A percentile compares a stretch with the other conserved stretches of the same genome.
Evolutionary conservation across 768 basidiomycete genomes (phyloP).

Genomic region (Cubamyces sp.): DNA sequence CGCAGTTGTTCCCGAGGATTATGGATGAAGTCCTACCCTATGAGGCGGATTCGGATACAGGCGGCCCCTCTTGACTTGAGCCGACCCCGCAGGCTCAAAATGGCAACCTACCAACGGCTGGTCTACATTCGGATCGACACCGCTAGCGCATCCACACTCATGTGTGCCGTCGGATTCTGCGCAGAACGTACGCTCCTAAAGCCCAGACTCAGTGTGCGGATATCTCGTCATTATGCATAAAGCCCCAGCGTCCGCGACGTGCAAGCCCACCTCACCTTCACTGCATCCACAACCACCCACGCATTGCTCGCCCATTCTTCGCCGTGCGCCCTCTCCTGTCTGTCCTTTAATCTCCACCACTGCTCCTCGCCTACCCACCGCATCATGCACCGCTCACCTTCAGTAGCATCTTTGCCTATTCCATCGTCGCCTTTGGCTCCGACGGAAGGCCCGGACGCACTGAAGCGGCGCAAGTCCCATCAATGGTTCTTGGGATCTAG

Average conservation of each 20-base stretch:
- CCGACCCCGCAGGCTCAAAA: neutral
- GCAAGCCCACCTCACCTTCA: neutral
- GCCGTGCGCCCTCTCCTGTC: neutral
- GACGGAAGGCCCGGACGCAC: neutral
- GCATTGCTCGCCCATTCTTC: neutral
- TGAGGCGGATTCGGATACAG: conserved; percentile 1
- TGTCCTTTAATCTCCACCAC: neutral
- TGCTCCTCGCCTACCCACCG: neutral
- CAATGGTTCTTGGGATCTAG: neutral
- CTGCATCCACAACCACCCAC: neutral
- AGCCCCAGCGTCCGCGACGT: neutral
- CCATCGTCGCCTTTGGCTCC: neutral
- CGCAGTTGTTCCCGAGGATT: too few species aligned
- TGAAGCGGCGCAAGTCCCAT: conserved; percentile 7
- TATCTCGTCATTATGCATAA: conserved; percentile 1
- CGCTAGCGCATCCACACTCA: neutral
- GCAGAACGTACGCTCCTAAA: neutral
- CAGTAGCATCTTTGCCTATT: neutral
- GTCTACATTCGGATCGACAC: neutral
- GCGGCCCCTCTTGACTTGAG: neutral
- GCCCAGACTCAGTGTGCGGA: neutral
- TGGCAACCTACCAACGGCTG: neutral
- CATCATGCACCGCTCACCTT: neutral
- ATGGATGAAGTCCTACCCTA: neutral
- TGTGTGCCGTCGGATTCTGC: neutral